A percentile compares a stretch with the other conserved stretches of the same genome.
phyloP scores from a whole-genome alignment of 2,329 filamentous ascomycete species.

The Rosellinia necatrix region DNA sequence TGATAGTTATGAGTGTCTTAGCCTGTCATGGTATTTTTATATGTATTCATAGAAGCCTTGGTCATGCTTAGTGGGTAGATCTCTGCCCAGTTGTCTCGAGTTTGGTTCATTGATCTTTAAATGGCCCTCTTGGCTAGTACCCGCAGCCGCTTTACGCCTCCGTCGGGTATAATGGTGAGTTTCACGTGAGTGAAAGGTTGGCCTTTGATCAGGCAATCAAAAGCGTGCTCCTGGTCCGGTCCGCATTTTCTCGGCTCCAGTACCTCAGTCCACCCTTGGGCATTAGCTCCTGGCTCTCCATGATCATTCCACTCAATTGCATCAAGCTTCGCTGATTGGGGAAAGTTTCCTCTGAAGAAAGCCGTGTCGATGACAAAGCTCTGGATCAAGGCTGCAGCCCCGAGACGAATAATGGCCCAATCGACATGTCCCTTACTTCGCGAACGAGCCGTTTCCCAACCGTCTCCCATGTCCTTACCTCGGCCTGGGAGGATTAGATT shows the following conservation, averaged over 20 bases:
- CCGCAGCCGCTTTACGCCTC: constrained; percentile 85
- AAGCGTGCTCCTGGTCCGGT: constrained; percentile 74
- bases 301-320: constrained; percentile 59
- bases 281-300: constrained; percentile 60
- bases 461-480: constrained; percentile 85
- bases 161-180: constrained; percentile 90
- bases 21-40: too few relatives aligned
- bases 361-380: constrained; percentile 78
- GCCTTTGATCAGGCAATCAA: constrained; percentile 59
- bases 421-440: constrained; percentile 74
- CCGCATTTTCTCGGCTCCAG: constrained; percentile 70
- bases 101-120: neutral
- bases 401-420: constrained; percentile 79
- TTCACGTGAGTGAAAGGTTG: constrained; percentile 80
- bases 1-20: too few relatives aligned
- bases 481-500: constrained; percentile 80
- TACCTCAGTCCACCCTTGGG: constrained; percentile 68
- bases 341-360: constrained; percentile 83
- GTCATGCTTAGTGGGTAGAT: too few relatives aligned
- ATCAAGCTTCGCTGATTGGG: constrained; percentile 74
- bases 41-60: too few relatives aligned
- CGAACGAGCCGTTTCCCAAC: constrained; percentile 83
- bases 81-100: neutral
- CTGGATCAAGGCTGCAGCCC: constrained; percentile 66
- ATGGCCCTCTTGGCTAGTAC: constrained; percentile 69